Conservation (phyloP, 179 eudicot species). For the Sideroxylon spinosum region DNA sequence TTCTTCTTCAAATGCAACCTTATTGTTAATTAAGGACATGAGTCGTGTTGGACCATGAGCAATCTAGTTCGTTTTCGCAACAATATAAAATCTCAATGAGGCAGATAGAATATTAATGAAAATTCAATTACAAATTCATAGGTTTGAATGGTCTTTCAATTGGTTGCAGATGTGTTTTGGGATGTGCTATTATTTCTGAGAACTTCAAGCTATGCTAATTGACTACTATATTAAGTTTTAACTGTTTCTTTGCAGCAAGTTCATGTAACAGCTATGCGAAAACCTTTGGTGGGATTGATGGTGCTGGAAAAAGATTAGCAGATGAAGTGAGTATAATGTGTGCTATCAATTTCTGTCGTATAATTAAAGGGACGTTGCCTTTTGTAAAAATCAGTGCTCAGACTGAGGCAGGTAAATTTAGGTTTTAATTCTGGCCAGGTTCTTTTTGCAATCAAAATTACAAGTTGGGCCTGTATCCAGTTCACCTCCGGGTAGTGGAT, state of each 20-base stretch:
- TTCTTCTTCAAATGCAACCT: background rate
- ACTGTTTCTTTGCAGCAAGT: slow-evolving; percentile 58
- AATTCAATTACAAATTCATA: background rate
- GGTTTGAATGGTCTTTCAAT: background rate
- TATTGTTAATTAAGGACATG: background rate
- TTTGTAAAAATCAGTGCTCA: background rate
- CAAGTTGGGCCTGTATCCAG: background rate
- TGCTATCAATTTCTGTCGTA: background rate
- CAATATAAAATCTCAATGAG: background rate
- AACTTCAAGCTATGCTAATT: slow-evolving; percentile 2
- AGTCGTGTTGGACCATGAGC: background rate
- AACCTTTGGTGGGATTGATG: slow-evolving; percentile 90
- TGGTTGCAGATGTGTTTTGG: background rate
- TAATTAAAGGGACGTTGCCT: slow-evolving; percentile 9
- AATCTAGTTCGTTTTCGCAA: background rate
- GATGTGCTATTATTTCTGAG: background rate
- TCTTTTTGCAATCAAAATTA: background rate
- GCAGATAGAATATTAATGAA: background rate
- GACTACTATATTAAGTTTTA: background rate
- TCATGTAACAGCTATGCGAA: slow-evolving; percentile 80
- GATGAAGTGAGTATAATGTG: slow-evolving; percentile 64
- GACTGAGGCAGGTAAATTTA: background rate
- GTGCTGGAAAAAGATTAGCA: slow-evolving; percentile 91
- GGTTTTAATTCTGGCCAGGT: background rate
- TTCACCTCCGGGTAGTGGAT: background rate